phyloP scores from a whole-genome alignment of 2,329 filamentous ascomycete species.

The Coniochaeta pulveracea region DNA sequence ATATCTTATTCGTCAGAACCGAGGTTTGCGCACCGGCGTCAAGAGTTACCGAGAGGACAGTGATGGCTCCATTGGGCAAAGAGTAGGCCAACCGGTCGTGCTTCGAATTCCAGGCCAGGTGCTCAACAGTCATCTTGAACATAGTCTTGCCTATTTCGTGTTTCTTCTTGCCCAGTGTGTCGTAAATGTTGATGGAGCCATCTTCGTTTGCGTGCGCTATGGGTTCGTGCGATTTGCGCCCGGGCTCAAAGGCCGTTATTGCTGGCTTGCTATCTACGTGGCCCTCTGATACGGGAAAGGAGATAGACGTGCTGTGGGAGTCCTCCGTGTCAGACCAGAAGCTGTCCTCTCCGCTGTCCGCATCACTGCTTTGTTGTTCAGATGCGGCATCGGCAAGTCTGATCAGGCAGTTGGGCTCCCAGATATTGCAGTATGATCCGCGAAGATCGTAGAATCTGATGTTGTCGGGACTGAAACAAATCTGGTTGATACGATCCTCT shows the following conservation, averaged over 20 bases:
- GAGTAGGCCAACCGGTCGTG: slow-evolving; percentile 8
- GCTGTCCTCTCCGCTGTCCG: slow-evolving; percentile 1
- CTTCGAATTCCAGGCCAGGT: slow-evolving; percentile 7
- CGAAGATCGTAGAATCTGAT: slow-evolving; percentile 12
- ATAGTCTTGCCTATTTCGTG: slow-evolving; percentile 6
- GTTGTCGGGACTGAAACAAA: slow-evolving; percentile 10
- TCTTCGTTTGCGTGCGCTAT: slow-evolving; percentile 8
- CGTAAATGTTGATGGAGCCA: slow-evolving; percentile 9
- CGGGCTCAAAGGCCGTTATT: slow-evolving; percentile 6
- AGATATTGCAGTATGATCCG: slow-evolving; percentile 12
- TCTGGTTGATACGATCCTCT: slow-evolving; percentile 7
- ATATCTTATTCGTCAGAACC: not conserved
- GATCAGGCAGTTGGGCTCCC: slow-evolving; percentile 13
- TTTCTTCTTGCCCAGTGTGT: slow-evolving; percentile 5
- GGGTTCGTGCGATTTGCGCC: slow-evolving; percentile 1
- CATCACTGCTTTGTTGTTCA: slow-evolving; percentile 2
- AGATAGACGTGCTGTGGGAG: slow-evolving; percentile 5
- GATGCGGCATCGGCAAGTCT: slow-evolving; percentile 7
- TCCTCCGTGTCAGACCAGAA: slow-evolving; percentile 6
- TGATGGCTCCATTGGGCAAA: slow-evolving; percentile 5
- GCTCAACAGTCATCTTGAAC: slow-evolving; percentile 4
- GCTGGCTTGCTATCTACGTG: slow-evolving; percentile 7
- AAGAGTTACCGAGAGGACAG: not conserved
- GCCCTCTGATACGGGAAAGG: slow-evolving; percentile 6
- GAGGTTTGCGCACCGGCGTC: not conserved